Percentiles rank a stretch among this genome's conserved stretches.
These are phyloP conservation scores for Aspergillus nomiae DNA, from an alignment of 2,329 filamentous ascomycete genomes.

Conservation along the genomic window DNA sequence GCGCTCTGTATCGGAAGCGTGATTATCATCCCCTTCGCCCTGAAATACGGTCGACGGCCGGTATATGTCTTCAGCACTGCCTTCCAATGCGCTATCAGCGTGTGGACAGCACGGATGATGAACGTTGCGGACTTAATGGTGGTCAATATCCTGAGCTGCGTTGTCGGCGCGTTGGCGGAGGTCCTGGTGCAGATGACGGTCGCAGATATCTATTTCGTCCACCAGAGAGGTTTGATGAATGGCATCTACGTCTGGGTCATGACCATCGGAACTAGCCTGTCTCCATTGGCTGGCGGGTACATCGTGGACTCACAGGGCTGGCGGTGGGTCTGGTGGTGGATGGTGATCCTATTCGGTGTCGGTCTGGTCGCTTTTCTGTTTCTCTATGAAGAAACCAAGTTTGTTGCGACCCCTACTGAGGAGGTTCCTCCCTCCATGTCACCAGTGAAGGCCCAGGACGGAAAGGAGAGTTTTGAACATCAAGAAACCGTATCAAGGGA, in stretches of 20 bases:
- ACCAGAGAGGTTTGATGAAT: conserved; percentile 52
- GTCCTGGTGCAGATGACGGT: conserved; percentile 52
- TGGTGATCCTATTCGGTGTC: conserved; percentile 42
- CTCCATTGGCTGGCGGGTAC: conserved; percentile 35
- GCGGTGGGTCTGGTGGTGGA: conserved; percentile 56
- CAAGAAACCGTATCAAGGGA: no score
- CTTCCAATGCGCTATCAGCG: conserved; percentile 38
- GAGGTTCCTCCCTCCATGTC: neutral
- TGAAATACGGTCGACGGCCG: conserved; percentile 50
- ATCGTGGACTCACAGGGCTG: conserved; percentile 48
- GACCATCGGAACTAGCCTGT: conserved; percentile 37
- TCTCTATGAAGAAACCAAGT: conserved; percentile 47
- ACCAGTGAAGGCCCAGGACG: neutral
- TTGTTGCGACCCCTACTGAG: conserved; percentile 6
- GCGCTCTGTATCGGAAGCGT: conserved; percentile 46
- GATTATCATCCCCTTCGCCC: conserved; percentile 49
- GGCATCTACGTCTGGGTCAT: conserved; percentile 45
- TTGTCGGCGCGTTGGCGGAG: conserved; percentile 48
- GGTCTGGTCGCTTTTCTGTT: conserved; percentile 46
- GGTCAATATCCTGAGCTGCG: conserved; percentile 47
- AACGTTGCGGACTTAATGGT: conserved; percentile 48
- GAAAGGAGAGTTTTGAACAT: no score
- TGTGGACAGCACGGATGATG: conserved; percentile 49
- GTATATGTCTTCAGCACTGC: conserved; percentile 48
- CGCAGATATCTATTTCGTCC: conserved; percentile 52